Conservation (phyloP, 352 stramenopile species). For the Phytophthora pseudosyringae region DNA sequence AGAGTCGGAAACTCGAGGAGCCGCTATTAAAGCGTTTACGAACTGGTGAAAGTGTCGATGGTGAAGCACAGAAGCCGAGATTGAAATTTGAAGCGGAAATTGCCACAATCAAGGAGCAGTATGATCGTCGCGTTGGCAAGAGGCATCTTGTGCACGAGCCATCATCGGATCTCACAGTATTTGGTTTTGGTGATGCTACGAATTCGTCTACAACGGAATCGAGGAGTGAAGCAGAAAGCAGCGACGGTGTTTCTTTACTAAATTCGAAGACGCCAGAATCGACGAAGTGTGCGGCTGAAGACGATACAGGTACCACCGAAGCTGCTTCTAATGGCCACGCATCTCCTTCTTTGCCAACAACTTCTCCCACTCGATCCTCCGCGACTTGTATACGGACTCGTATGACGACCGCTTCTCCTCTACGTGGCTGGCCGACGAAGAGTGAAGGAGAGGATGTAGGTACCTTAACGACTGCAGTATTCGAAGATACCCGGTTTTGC, state of each 20-base stretch:
- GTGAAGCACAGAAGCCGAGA: conserved; percentile 21
- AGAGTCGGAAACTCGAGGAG: conserved; percentile 39
- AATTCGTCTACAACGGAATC: conserved; percentile 1
- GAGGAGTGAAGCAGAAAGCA: conserved; percentile 1
- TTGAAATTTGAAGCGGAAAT: conserved; percentile 79
- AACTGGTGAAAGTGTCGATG: conserved; percentile 39
- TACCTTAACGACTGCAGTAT: conserved; percentile 1
- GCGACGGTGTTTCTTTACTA: not conserved
- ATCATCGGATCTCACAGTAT: conserved; percentile 33
- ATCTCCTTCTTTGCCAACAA: not conserved
- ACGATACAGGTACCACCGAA: not conserved
- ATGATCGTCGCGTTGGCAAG: conserved; percentile 70
- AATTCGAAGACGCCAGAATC: not conserved
- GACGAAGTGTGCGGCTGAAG: not conserved
- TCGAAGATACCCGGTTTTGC: conserved; percentile 80
- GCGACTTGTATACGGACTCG: conserved; percentile 5
- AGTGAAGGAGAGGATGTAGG: not conserved
- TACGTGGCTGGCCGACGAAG: conserved; percentile 50
- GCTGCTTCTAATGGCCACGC: not conserved
- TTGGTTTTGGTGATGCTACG: conserved; percentile 21
- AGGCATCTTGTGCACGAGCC: conserved; percentile 52
- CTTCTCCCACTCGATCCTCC: not conserved
- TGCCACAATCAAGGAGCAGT: conserved; percentile 76
- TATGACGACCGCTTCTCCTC: conserved; percentile 50
- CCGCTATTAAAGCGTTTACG: conserved; percentile 50